Evolutionary conservation across 805 yeast genomes (phyloP), one percentile per base, ranked within the genome.

Genomic region (Saturnispora quitensis): DNA sequence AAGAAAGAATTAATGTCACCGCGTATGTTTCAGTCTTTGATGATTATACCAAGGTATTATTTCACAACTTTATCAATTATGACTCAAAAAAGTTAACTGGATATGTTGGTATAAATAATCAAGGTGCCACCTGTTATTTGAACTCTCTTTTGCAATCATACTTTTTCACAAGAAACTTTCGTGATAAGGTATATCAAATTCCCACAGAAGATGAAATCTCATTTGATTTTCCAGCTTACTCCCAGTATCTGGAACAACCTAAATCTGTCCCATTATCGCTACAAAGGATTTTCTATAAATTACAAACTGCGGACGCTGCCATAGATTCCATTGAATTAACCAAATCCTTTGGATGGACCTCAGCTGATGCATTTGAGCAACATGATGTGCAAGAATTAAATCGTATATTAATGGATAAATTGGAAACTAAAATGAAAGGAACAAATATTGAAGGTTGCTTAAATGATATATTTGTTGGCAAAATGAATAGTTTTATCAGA

Each of bases 361-460:
- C 87, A 9, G 83, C 84, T 5, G 99, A 93, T 59, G 96, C 97
- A 0, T 93, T 93, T 67, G 87, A 95, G 2, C 99, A 93, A 68
- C 98, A 93, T 68, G 99, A 93, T 65, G 97, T 93, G 15, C 99
- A 93, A 66, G 99, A 93, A 67, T 74, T 93, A 64, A 89, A 90
- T 65, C 82, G 99, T 60, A 89, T 93, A 38, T 74, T 93, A 62
- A 91, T 93, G 97, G 99, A 93, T 67, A 81, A 84, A 57, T 74
- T 93, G 43, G 99, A 93, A 66, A 74, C 81, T 3, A 86, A 87
- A 49, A 89, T 93, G 97, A 89, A 89, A 61, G 90, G 89, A 5
- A 85, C 97, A 0, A 70, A 74, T 0, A 90, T 88, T 31, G 90
- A 84, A 58, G 85, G 84, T 8, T 76, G 81, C 45, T 68, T 93